Evolutionary conservation across 164 flowering plant genomes (phyloP).

Genomic region (Vitis riparia): DNA sequence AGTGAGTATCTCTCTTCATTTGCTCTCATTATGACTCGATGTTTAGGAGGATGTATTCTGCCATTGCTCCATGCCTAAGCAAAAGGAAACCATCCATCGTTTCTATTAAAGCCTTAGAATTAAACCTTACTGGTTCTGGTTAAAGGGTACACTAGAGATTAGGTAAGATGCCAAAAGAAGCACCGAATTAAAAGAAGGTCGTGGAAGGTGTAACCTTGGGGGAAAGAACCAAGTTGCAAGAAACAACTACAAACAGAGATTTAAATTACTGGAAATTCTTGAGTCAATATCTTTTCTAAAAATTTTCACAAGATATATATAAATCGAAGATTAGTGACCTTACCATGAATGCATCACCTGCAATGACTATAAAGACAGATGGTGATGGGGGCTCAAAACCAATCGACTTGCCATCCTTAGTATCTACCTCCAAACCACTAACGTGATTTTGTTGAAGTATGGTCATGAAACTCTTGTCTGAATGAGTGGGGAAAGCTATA

Average conservation of each 20-base stretch:
- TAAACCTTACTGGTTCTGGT: no score
- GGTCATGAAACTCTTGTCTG: conserved; percentile 53
- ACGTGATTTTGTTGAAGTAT: conserved; percentile 43
- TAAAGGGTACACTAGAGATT: no score
- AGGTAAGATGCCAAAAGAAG: no score
- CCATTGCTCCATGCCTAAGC: conserved; percentile 53
- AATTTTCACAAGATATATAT: no score
- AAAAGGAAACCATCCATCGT: no score
- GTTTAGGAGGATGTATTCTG: conserved; percentile 32
- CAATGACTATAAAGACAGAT: conserved; percentile 39
- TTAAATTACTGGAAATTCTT: no score
- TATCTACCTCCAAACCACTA: conserved; percentile 39
- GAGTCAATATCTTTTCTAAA: no score
- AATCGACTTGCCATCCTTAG: conserved; percentile 42
- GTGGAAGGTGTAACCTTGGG: no score
- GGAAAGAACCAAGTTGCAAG: no score
- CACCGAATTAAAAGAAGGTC: no score
- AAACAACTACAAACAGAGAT: no score
- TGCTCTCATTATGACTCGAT: conserved; percentile 36
- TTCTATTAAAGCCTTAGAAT: no score
- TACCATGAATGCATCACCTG: conserved; percentile 52
- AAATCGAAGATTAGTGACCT: not conserved
- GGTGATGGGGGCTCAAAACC: conserved; percentile 28
- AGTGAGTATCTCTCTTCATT: conserved; percentile 30
- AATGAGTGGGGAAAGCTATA: conserved; percentile 34